Percentiles rank a stretch among this genome's conserved stretches.
Evolutionary conservation across 2,329 filamentous ascomycete genomes (phyloP).

Genomic region (Fusarium sp.): DNA sequence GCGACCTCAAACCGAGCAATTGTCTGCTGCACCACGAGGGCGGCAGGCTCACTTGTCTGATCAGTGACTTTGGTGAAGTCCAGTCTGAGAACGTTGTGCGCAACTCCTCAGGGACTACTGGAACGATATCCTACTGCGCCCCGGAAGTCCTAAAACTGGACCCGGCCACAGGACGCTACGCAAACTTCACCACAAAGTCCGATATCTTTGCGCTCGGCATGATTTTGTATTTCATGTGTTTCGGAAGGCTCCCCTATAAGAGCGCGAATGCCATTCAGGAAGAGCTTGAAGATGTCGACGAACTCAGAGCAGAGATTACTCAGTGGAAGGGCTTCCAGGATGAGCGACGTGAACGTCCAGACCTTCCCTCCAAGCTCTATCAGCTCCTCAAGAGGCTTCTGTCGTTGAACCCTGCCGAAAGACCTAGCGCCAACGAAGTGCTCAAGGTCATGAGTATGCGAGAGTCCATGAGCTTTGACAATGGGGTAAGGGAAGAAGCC

Average conservation of each 20-base stretch:
- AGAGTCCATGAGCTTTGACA: constrained; percentile 64
- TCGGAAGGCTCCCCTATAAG: constrained; percentile 86
- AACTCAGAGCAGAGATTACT: constrained; percentile 86
- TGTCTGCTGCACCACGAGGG: constrained; percentile 87
- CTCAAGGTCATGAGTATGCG: constrained; percentile 83
- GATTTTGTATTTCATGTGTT: constrained; percentile 99
- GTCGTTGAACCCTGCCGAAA: constrained; percentile 78
- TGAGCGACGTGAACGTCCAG: constrained; percentile 78
- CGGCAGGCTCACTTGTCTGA: constrained; percentile 80
- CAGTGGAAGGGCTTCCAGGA: constrained; percentile 90
- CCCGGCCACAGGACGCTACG: constrained; percentile 75
- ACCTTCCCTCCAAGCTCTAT: constrained; percentile 89
- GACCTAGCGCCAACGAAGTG: constrained; percentile 89
- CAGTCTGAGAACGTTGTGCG: constrained; percentile 84
- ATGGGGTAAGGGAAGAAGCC: constrained; percentile 52
- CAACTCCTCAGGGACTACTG: constrained; percentile 92
- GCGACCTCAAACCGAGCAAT: constrained; percentile 96
- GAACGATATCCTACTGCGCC: constrained; percentile 97
- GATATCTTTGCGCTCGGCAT: constrained; percentile 99
- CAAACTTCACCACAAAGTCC: constrained; percentile 96
- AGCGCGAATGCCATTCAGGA: constrained; percentile 89
- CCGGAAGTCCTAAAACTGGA: constrained; percentile 87
- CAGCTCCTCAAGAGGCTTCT: constrained; percentile 84
- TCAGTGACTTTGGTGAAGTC: constrained; percentile 98
- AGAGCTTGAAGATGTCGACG: constrained; percentile 90